Percentiles rank a stretch among this genome's conserved stretches.
phyloP scores from a whole-genome alignment of 179 eudicot genomes.

The Beta corolliflora region DNA sequence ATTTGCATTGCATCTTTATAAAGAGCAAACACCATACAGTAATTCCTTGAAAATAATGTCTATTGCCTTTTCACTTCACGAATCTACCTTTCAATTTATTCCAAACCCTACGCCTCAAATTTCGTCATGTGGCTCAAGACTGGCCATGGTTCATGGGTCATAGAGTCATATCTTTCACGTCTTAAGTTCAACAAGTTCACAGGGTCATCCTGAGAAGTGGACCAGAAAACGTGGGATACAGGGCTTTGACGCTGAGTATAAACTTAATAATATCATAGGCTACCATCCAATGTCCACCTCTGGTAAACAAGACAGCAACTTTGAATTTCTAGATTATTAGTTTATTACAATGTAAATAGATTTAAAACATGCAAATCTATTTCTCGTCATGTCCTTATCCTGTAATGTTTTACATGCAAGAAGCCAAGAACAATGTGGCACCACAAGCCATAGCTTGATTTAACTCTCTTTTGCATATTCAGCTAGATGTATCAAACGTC shows the following conservation, averaged over 20 bases:
- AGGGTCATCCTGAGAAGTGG: neutral
- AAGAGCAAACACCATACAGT: neutral
- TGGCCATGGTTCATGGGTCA: neutral
- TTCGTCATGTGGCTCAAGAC: neutral
- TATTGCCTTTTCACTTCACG: neutral
- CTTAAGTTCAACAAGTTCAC: neutral
- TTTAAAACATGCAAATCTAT: neutral
- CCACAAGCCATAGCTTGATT: too few relatives aligned
- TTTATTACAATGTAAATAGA: neutral
- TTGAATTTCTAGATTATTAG: neutral
- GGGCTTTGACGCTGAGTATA: neutral
- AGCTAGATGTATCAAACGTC: neutral
- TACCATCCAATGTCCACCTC: neutral
- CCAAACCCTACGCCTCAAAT: neutral
- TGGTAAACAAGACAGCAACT: neutral
- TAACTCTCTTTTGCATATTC: neutral
- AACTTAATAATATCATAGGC: neutral
- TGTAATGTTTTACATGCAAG: too few relatives aligned
- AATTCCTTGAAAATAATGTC: neutral
- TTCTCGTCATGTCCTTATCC: neutral
- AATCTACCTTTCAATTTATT: neutral
- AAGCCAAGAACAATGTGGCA: too few relatives aligned
- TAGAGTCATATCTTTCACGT: neutral
- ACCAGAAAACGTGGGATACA: neutral
- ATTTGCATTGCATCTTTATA: neutral